These are phyloP conservation scores for Groenewaldozyma sp. DNA, from an alignment of 1,139 yeast species.

Conservation along the genomic window DNA sequence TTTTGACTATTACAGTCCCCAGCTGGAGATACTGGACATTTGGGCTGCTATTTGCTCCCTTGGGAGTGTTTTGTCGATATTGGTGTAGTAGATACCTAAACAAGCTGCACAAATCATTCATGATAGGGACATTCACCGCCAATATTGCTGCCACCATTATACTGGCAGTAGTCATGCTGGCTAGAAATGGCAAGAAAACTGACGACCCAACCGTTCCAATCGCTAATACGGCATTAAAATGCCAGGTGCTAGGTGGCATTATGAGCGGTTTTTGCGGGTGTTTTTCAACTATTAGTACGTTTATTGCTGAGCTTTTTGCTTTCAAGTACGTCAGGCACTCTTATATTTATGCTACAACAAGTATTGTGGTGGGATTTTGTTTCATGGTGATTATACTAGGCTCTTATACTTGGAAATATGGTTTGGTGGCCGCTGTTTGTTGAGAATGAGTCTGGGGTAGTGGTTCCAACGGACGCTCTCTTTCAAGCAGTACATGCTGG, in stretches of 20 bases:
- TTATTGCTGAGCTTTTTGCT: slow-evolving; percentile 53
- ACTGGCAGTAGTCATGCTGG: slow-evolving; percentile 45
- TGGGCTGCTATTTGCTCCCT: slow-evolving; percentile 49
- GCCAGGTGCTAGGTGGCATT: slow-evolving; percentile 50
- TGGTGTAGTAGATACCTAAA: slow-evolving; percentile 45
- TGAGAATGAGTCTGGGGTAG: too few relatives aligned
- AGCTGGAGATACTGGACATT: slow-evolving; percentile 60
- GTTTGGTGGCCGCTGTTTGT: slow-evolving; percentile 7
- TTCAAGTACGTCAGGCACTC: slow-evolving; percentile 26
- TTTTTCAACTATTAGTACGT: slow-evolving; percentile 69
- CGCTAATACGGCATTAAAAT: slow-evolving; percentile 27
- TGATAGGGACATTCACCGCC: slow-evolving; percentile 66
- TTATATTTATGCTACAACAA: slow-evolving; percentile 34
- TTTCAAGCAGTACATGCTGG: too few relatives aligned
- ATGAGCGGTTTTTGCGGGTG: slow-evolving; percentile 71
- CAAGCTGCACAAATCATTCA: slow-evolving; percentile 34
- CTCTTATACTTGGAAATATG: slow-evolving; percentile 42
- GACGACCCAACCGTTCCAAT: slow-evolving; percentile 24
- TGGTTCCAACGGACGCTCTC: too few relatives aligned
- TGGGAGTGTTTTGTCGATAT: slow-evolving; percentile 55
- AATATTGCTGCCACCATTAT: slow-evolving; percentile 53
- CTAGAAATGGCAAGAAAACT: slow-evolving; percentile 38
- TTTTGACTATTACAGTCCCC: slow-evolving; percentile 34
- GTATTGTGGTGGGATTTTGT: slow-evolving; percentile 32
- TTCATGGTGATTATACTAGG: slow-evolving; percentile 39